Evolutionary conservation across 192 early-diverging fungal species (phyloP).

Genomic region (Backusella liffmaniae): DNA sequence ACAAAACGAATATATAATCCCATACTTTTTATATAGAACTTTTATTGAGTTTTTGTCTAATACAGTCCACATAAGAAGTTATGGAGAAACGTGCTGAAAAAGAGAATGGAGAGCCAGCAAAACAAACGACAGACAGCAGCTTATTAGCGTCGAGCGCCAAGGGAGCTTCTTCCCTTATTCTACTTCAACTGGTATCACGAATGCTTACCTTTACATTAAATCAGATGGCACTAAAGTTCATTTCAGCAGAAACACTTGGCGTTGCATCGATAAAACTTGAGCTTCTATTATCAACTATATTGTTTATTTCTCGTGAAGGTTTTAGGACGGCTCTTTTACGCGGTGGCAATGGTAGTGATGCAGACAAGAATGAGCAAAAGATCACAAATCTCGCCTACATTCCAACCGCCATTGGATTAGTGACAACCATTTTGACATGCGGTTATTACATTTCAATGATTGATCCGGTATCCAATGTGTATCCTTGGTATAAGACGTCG

Average conservation of each 20-base stretch:
- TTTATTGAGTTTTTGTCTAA: neutral
- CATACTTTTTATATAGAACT: neutral
- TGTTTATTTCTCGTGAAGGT: slow-evolving; percentile 89
- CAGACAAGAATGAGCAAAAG: slow-evolving; percentile 39
- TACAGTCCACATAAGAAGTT: neutral
- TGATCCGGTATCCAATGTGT: slow-evolving; percentile 4
- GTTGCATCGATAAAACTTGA: slow-evolving; percentile 83
- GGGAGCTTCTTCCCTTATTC: slow-evolving; percentile 72
- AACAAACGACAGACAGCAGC: neutral
- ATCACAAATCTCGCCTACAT: slow-evolving; percentile 74
- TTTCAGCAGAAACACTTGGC: slow-evolving; percentile 73
- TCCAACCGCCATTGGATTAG: slow-evolving; percentile 59
- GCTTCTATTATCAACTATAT: slow-evolving; percentile 81
- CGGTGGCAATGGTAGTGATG: neutral
- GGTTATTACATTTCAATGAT: slow-evolving; percentile 47
- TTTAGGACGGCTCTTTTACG: slow-evolving; percentile 73
- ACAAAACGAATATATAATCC: neutral
- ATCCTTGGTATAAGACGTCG: slow-evolving; percentile 54
- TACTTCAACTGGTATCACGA: slow-evolving; percentile 73
- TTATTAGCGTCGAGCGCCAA: slow-evolving; percentile 60
- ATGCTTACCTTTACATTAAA: slow-evolving; percentile 83
- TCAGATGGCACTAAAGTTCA: slow-evolving; percentile 71
- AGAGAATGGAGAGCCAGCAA: neutral
- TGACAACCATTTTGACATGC: slow-evolving; percentile 56
- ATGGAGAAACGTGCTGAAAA: neutral